phyloP scores from a whole-genome alignment of 2,329 filamentous ascomycete species.

The Fusarium sp. region DNA sequence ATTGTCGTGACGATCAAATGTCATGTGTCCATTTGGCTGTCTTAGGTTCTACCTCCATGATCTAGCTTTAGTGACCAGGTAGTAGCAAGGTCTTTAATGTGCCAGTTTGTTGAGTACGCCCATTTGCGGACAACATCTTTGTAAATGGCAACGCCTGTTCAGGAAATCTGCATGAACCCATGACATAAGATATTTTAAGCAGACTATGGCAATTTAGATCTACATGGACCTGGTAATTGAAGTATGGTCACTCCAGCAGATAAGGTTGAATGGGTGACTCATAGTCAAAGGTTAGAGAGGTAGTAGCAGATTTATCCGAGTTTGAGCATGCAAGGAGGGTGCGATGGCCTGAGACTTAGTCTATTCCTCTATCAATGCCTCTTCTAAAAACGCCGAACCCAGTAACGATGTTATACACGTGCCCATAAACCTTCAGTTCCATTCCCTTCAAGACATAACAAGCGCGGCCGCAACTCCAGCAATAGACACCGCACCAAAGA shows the following conservation, averaged over 20 bases:
- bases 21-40: background rate
- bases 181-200: too few relatives aligned
- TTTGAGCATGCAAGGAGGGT: background rate
- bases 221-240: too few relatives aligned
- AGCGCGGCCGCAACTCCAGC: constrained; percentile 4
- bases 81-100: background rate
- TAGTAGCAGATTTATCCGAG: accelerated
- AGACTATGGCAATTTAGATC: too few relatives aligned
- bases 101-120: background rate
- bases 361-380: background rate
- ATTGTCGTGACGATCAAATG: background rate
- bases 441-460: background rate
- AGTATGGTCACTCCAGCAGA: too few relatives aligned
- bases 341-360: background rate
- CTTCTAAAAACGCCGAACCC: background rate
- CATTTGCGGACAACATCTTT: background rate
- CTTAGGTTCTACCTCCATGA: background rate
- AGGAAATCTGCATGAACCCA: too few relatives aligned
- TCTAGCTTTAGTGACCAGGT: background rate
- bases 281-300: background rate
- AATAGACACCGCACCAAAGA: constrained; percentile 6
- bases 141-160: too few relatives aligned
- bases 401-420: background rate
- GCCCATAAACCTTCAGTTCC: background rate
- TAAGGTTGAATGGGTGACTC: background rate